Evolutionary conservation across 768 basidiomycete genomes (phyloP).

Genomic region (Termitomyces sp.): DNA sequence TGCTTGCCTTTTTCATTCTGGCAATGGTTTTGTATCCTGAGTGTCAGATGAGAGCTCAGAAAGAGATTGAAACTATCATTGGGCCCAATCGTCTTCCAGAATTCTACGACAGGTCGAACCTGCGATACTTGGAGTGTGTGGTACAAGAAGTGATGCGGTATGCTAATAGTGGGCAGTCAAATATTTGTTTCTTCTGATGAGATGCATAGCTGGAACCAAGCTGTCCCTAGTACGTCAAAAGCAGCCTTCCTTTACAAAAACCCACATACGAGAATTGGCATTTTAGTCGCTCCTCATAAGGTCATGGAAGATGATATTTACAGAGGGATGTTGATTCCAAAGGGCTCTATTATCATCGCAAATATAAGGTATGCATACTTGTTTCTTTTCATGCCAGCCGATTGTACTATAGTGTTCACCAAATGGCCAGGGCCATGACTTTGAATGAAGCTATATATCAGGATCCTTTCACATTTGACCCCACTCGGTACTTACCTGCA

Average conservation of each 20-base stretch:
- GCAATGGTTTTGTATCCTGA: constrained; percentile 25
- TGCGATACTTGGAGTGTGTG: constrained; percentile 20
- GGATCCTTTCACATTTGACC: constrained; percentile 12
- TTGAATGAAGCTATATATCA: constrained; percentile 9
- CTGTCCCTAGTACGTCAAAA: background rate
- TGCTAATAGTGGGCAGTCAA: background rate
- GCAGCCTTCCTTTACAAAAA: too few relatives aligned
- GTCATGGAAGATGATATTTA: constrained; percentile 13
- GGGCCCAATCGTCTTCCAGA: constrained; percentile 22
- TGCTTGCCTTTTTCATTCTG: constrained; percentile 20
- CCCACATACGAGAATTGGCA: too few relatives aligned
- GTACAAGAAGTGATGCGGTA: constrained; percentile 14
- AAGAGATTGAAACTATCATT: constrained; percentile 24
- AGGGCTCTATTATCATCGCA: constrained; percentile 9
- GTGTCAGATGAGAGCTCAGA: constrained; percentile 22
- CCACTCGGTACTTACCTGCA: constrained; percentile 11
- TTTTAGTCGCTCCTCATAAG: constrained; percentile 1
- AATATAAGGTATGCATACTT: constrained; percentile 5
- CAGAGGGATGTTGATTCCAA: constrained; percentile 14
- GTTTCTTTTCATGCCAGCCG: too few relatives aligned
- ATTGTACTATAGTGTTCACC: too few relatives aligned
- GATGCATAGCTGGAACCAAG: background rate
- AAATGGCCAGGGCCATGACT: constrained; percentile 9
- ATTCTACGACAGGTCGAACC: constrained; percentile 15
- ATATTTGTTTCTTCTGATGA: background rate